Evolutionary conservation across 805 yeast genomes (phyloP), one percentile per base, ranked within the genome.

Genomic region (Zygoascus ofunaensis): DNA sequence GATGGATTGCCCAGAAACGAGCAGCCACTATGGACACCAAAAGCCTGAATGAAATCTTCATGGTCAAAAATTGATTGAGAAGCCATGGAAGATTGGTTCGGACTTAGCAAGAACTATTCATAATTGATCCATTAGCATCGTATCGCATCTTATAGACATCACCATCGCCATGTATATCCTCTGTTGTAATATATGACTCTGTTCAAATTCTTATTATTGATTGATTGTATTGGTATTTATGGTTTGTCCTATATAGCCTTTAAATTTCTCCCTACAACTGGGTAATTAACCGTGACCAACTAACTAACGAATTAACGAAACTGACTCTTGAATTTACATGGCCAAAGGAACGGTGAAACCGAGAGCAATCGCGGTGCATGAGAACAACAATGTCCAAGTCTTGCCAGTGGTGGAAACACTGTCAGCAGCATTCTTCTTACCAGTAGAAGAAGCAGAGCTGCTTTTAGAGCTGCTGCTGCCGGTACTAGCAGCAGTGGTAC

Each of bases 1-100:
- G 77, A 61, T 89, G 87, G 81, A 89, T 90, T 44, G 81, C 74
- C 52, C 95, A 87, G 61, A 90, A 90, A 61, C 74, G 92, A 55
- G 92, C 94, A 8, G 90, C 97, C 1, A 87, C 89, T 0, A 76
- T 82, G 79, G 97, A 90, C 60, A 74, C 82, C 2, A 80, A 86
- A 61, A 87, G 95, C 12, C 71, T 90, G 49, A 87, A 85, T 54
- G 97, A 90, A 64, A 90, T 90, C 46, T 85, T 90, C 59, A 90
- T 90, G 97, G 76, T 87, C 39, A 69, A 39, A 20, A n/a, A n/a
- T n/a, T n/a, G 23, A 26, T 20, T 37, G 22, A 37, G 39, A 15
- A 26, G 12, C 12, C n/a, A n/a, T n/a, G n/a, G n/a, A n/a, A n/a
- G n/a, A n/a, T n/a, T n/a, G n/a, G n/a, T n/a, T n/a, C n/a, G n/a